Evolutionary conservation across 495 filamentous ascomycete genomes (phyloP), one percentile per base, ranked within the genome.

Genomic region (Hypoxylon trugodes): DNA sequence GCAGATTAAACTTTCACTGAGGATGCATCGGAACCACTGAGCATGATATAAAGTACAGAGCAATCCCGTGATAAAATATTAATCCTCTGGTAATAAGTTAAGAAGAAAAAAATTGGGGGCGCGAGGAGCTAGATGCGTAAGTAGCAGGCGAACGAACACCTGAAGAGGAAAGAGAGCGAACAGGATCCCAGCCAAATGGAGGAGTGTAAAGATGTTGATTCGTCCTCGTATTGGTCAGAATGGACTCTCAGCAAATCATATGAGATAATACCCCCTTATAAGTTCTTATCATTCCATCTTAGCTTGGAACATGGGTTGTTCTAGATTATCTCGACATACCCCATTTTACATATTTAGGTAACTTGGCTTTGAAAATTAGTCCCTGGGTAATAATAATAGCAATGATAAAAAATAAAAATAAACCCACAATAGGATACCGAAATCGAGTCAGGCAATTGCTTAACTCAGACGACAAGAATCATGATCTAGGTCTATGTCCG

Each of bases 191-290:
- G 28, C 45, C 42, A 35, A n/a, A 45, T 38, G 25, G 43, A 26
- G 18, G 51, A 50, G 12, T 42, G 18, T 63, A 22, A 38, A 57
- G 21, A 51, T 63, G 51, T 63, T 53, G 40, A 24, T 33, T 64
- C 53, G 21, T 25, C 28, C 30, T 58, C 16, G 32, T 19, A 64
- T 58, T 57, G 60, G 53, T 24, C 28, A 16, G 53, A 33, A 38
- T 37, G n/a, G 13, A 52, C 37, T 45, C 40, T 43, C 12, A 52
- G 53, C 25, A 47, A 64, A 58, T 64, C 46, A 57, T 6, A 64
- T 64, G 46, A 47, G 60, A 64, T 58, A 64, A 64, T 63, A 57
- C n/a, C 51, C 15, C 33, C n/a, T 63, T 43, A 52, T 35, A 21
- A n/a, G 45, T 13, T 26, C 53, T 64, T 64, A 64, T 64, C 60